Evolutionary conservation across 129 eudicot species (phyloP).

Genomic region (Escallonia rubra): DNA sequence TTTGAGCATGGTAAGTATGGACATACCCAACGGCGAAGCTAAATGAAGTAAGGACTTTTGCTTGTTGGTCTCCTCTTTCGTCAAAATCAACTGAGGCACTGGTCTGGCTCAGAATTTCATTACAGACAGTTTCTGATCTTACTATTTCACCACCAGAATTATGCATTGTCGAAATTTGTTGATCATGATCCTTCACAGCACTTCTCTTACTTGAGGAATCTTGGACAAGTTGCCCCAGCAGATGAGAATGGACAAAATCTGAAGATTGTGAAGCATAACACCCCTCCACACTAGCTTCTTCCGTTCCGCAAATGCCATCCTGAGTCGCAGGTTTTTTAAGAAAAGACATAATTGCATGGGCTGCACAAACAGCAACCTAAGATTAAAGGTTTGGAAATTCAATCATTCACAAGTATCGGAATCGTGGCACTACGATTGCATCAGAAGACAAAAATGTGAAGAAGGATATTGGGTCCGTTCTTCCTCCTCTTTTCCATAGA

Average conservation of each 20-base stretch:
- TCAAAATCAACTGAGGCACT: not conserved
- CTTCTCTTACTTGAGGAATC: constrained; percentile 16
- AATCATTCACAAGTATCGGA: too few relatives aligned
- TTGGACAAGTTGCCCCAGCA: constrained; percentile 13
- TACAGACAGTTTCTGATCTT: constrained; percentile 14
- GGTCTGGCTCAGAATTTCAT: constrained; percentile 1
- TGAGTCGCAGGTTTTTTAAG: constrained; percentile 42
- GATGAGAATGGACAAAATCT: constrained; percentile 15
- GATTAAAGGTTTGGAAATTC: not conserved
- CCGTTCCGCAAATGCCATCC: constrained; percentile 13
- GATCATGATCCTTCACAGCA: constrained; percentile 7
- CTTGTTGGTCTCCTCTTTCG: constrained; percentile 14
- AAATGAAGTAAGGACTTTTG: not conserved
- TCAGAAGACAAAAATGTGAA: too few relatives aligned
- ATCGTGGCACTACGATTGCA: too few relatives aligned
- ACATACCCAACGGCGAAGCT: constrained; percentile 24
- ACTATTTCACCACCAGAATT: constrained; percentile 5
- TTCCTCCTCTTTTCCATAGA: too few relatives aligned
- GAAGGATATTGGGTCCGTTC: too few relatives aligned
- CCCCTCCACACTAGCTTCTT: constrained; percentile 21
- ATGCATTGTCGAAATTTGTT: constrained; percentile 15
- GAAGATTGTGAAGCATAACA: constrained; percentile 22
- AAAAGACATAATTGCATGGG: constrained; percentile 58
- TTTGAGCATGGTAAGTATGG: not conserved
- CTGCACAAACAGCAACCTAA: constrained; percentile 35